Evolutionary conservation across 495 filamentous ascomycete species (phyloP).

Genomic region (Alectoria sarmentosa): DNA sequence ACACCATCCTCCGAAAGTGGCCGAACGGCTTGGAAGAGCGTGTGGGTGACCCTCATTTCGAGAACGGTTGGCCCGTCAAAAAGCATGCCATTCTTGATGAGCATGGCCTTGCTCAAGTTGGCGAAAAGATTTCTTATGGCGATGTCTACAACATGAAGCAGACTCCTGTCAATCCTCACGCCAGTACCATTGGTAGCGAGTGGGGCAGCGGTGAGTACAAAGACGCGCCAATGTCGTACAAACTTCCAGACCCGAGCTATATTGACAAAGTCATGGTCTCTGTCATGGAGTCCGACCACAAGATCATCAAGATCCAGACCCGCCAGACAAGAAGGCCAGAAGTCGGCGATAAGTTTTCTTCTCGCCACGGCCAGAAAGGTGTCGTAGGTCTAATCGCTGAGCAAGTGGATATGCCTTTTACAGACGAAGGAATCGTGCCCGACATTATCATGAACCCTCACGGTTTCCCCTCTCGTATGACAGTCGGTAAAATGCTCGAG

Average conservation of each 20-base stretch:
- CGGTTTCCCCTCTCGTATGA: constrained; percentile 99
- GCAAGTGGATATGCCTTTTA: constrained; percentile 96
- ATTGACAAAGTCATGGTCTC: constrained; percentile 94
- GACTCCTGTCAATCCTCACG: constrained; percentile 62
- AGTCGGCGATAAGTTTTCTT: constrained; percentile 96
- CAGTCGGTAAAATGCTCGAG: constrained; percentile 96
- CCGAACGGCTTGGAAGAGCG: constrained; percentile 72
- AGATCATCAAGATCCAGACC: constrained; percentile 83
- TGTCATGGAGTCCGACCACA: constrained; percentile 70
- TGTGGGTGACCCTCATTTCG: constrained; percentile 50
- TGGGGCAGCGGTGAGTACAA: constrained; percentile 53
- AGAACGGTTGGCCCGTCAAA: constrained; percentile 54
- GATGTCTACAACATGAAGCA: constrained; percentile 87
- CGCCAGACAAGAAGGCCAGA: constrained; percentile 90
- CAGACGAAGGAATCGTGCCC: constrained; percentile 78
- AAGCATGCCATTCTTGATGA: constrained; percentile 68
- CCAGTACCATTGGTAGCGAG: constrained; percentile 57
- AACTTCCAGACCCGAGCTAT: constrained; percentile 73
- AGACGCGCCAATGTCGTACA: constrained; percentile 70
- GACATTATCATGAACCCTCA: constrained; percentile 99
- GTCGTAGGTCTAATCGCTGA: constrained; percentile 93
- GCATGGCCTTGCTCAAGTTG: constrained; percentile 81
- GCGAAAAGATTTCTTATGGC: constrained; percentile 60
- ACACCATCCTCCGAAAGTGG: constrained; percentile 69
- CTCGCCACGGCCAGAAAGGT: constrained; percentile 96